Evolutionary conservation across 1,284 basidiomycete genomes (phyloP), one percentile per base, ranked within the genome.

Genomic region (Baeospora myosura): DNA sequence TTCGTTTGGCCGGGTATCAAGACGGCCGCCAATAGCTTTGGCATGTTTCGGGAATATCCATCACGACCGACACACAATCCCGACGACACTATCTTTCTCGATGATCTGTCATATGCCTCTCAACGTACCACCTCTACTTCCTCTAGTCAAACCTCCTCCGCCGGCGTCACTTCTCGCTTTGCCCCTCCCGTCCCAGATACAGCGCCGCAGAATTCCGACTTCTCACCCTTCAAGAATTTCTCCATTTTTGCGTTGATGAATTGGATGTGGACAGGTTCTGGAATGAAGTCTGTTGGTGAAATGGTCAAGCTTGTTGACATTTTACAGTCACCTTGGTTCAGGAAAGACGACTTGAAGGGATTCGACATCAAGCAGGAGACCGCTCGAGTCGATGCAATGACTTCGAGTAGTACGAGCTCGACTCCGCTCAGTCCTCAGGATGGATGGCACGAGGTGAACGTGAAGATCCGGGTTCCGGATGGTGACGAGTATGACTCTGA

Each of bases 361-460:
- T 55, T 58, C 25, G 35, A 42, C 38, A 29, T 46, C 4, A 31
- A 32, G 12, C 28, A 24, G 4, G 49, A 56, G 24, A 42, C 48
- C 4, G 20, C 34, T 0, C 47, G 39, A 5, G 43, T 57, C 11
- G 55, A 59, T 38, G 20, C 23, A 1, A 17, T 29, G 0, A n/a
- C 14, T 18, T n/a, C n/a, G n/a, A n/a, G n/a, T n/a, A n/a, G n/a
- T n/a, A n/a, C n/a, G n/a, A n/a, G n/a, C n/a, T n/a, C n/a, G n/a
- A 17, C 17, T 22, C n/a, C n/a, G 1, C 22, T 7, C 3, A 37
- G 26, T 30, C 33, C 24, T 29, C 36, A 40, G 31, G 53, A 60
- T 39, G 49, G 52, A 2, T 63, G 62, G 59, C 35, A 54, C 2
- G 46, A 55, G 40, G 40, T 44, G 0, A 38, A 38, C 1, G 48